phyloP scores from a whole-genome alignment of 306 rosid species.

The Carpinus fangiana region DNA sequence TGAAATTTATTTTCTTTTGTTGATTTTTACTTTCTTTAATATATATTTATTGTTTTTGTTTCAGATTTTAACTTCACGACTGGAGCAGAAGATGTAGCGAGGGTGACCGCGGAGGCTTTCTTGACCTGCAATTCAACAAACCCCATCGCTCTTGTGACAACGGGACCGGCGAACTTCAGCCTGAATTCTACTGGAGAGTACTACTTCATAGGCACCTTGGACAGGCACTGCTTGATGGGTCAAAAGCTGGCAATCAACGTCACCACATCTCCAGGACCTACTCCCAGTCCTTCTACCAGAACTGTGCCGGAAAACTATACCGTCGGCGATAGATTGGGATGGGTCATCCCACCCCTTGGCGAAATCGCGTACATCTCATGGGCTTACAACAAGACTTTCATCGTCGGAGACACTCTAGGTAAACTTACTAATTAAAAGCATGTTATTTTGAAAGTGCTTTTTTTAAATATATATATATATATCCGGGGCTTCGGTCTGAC shows the following conservation, averaged over 20 bases:
- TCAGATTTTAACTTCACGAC: conserved; percentile 59
- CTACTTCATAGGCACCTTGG: conserved; percentile 56
- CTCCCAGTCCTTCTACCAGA: conserved; percentile 35
- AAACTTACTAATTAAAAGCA: neutral
- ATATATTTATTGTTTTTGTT: neutral
- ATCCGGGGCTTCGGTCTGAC: too few species aligned
- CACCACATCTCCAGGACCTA: conserved; percentile 29
- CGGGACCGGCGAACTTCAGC: conserved; percentile 51
- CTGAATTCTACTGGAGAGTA: conserved; percentile 39
- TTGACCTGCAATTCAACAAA: conserved; percentile 42
- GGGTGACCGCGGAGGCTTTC: conserved; percentile 52
- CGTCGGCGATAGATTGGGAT: conserved; percentile 49
- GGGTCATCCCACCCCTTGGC: conserved; percentile 48
- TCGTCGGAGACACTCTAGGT: conserved; percentile 56
- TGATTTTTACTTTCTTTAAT: neutral
- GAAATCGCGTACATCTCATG: conserved; percentile 31
- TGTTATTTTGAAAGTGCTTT: neutral
- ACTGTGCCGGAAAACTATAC: conserved; percentile 32
- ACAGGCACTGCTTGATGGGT: conserved; percentile 37
- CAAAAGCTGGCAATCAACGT: conserved; percentile 49
- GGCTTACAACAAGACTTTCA: conserved; percentile 44
- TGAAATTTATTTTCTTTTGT: neutral
- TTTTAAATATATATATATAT: too few species aligned
- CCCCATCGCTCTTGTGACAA: conserved; percentile 38
- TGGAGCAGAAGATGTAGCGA: conserved; percentile 54